Base-by-base conservation (phyloP, 352 stramenopile species). In the Phytopythium helicoides region DNA sequence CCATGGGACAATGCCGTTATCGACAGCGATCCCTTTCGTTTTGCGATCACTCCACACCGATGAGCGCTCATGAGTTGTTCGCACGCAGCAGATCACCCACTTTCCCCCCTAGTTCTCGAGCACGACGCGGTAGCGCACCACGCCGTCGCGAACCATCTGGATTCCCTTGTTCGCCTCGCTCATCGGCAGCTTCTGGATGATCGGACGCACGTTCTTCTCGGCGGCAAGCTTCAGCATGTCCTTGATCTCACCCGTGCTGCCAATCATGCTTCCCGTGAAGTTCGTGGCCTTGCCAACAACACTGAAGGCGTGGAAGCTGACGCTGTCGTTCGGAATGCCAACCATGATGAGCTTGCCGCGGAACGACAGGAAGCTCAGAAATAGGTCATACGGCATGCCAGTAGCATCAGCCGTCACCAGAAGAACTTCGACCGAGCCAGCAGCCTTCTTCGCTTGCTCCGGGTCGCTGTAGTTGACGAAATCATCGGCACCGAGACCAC, bases 191-290 rank as follows among this genome's bases (percentile, higher is more conserved):
- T 76, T 78, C 62, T 86, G 62, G 49, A 86, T 80, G 35, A 81
- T 54, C 8, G 75, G 55, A 12, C 65, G 64, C 38, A 95, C 82
- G 26, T 91, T 77, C 61, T 94, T 81, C 45, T 83, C 64, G 15
- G 65, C 72, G 42, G 84, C 94, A 36, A 96, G 73, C 36, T 91
- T 61, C 5, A 97, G 58, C 79, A 96, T 92, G 31, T 92, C 76
- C 60, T 93, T 76, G 19, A 87, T 91, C 37, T 92, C 78, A 15
- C 58, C 51, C 22, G 92, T 82, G 50, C 85, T 81, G 21, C 89
- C 88, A 49, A n/a, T 96, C 58, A 93, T 40, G 46, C 58, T 83
- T 47, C 87, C 88, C 16, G 68, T 62, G 52, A 95, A 62, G 11
- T 66, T 74, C 33, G 64, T 48, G 10, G 53, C 63, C 25, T 56